Evolutionary conservation across 2,329 filamentous ascomycete species (phyloP).

Genomic region (Arthrobotrys conoides): DNA sequence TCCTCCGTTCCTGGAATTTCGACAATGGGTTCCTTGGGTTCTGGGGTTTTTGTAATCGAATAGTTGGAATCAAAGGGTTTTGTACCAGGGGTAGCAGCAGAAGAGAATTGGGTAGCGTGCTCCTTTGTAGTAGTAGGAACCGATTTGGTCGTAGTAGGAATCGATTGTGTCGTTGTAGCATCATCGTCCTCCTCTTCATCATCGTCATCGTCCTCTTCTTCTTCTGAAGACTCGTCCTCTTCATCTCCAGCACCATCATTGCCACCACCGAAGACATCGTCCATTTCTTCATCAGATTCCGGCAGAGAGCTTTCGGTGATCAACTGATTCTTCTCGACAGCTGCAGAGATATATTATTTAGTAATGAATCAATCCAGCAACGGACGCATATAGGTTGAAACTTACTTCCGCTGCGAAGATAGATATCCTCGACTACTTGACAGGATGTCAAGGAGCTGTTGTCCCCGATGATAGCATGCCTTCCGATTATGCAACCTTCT

Average conservation of each 20-base stretch:
- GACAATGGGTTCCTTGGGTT: background rate
- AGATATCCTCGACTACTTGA: conserved; percentile 83
- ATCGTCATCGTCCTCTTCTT: conserved; percentile 32
- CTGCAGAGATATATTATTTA: conserved; percentile 65
- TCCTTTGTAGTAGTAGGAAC: conserved; percentile 49
- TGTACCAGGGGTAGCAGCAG: background rate
- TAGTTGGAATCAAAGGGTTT: conserved; percentile 4
- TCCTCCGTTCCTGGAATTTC: conserved; percentile 8
- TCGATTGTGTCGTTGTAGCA: conserved; percentile 40
- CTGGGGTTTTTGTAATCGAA: background rate
- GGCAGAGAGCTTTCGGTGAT: conserved; percentile 69
- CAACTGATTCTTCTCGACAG: conserved; percentile 48
- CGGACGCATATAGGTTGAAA: conserved; percentile 23
- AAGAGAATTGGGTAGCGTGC: conserved; percentile 26
- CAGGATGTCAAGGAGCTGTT: conserved; percentile 96
- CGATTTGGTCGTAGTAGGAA: conserved; percentile 36
- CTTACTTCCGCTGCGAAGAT: conserved; percentile 61
- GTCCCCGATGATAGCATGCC: conserved; percentile 84
- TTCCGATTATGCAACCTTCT: conserved; percentile 88
- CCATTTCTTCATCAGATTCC: conserved; percentile 68
- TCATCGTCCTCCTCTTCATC: conserved; percentile 44
- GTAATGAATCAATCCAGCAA: conserved; percentile 78
- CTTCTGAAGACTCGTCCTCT: conserved; percentile 34
- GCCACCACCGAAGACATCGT: conserved; percentile 70
- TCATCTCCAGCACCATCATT: conserved; percentile 64